These are phyloP conservation scores for Yamadazyma blattariae DNA, from an alignment of 1,139 yeast species.

Conservation along the genomic window DNA sequence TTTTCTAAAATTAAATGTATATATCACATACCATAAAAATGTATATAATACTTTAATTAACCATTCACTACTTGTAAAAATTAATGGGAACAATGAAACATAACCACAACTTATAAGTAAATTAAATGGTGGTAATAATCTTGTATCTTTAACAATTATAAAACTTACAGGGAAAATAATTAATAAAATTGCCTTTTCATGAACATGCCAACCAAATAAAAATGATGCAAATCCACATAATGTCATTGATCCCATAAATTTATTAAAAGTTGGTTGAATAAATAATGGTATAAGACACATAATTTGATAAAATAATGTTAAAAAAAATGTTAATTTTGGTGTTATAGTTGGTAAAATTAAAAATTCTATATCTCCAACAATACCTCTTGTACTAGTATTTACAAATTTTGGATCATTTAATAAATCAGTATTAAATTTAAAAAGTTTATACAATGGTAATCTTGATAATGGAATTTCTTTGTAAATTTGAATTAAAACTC, in stretches of 20 bases:
- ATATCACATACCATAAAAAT: conserved; percentile 80
- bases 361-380: conserved; percentile 88
- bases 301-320: conserved; percentile 79
- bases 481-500: conserved; percentile 57
- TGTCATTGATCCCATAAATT: conserved; percentile 82
- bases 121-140: conserved; percentile 67
- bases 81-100: conserved; percentile 82
- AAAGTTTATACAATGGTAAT: conserved; percentile 27
- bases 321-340: conserved; percentile 72
- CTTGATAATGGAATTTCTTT: conserved; percentile 46
- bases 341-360: conserved; percentile 75
- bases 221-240: conserved; percentile 91
- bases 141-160: conserved; percentile 66
- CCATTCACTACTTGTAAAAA: conserved; percentile 81
- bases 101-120: conserved; percentile 77
- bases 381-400: conserved; percentile 69
- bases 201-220: conserved; percentile 98
- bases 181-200: conserved; percentile 89
- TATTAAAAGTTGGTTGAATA: conserved; percentile 67
- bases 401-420: conserved; percentile 24
- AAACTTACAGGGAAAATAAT: conserved; percentile 89
- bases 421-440: conserved; percentile 30
- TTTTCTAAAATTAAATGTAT: conserved; percentile 67
- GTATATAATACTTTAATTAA: conserved; percentile 76
- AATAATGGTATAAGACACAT: conserved; percentile 76